Evolutionary conservation across 345 rosid genomes (phyloP), one percentile per base, ranked within the genome.

Genomic region (Sisymbrium altissimum): DNA sequence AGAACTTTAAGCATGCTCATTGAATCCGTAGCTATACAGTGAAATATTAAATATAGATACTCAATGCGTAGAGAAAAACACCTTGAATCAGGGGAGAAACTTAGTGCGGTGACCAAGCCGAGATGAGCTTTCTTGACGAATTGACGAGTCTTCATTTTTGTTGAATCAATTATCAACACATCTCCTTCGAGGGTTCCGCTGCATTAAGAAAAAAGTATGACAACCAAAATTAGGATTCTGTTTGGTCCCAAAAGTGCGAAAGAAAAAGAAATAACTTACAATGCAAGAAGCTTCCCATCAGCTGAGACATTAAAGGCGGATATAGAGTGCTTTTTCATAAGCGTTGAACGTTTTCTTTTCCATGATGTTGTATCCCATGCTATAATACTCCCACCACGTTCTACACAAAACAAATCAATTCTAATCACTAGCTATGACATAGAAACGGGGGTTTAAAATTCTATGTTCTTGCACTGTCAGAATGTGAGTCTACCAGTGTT

Each of bases 1-100:
- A 12, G 17, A 6, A 25, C 13, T 12, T 52, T 12, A 50, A 25
- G 36, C 38, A 15, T 56, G 39, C 65, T 21, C 65, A 45, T 6
- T 45, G 15, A 13, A 45, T 25, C n/a, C 0, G 38, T 45, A 35
- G 58, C 32, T 21, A 12, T 27, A 48, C 15, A 48, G 59, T 40
- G 38, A 4, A 30, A 5, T 33, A 35, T 40, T 29, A 4, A 30
- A 5, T 33, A 35, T 17, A 35, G 25, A 45, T 50, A 59, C 68
- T 7, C 30, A 32, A 4, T 18, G 60, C 48, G 55, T 39, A 65
- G 48, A 71, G 56, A 65, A 15, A 40, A 40, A 90, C 25, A 96
- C 97, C 98, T 96, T 83, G 98, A 92, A 83, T 92, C 93, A 15
- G 76, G 86, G 32, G 98, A 89, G 84, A 96, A 92, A 40, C 85